Base-by-base conservation (phyloP, 1,139 yeast species). In the Eremothecium cymbalariae region DNA sequence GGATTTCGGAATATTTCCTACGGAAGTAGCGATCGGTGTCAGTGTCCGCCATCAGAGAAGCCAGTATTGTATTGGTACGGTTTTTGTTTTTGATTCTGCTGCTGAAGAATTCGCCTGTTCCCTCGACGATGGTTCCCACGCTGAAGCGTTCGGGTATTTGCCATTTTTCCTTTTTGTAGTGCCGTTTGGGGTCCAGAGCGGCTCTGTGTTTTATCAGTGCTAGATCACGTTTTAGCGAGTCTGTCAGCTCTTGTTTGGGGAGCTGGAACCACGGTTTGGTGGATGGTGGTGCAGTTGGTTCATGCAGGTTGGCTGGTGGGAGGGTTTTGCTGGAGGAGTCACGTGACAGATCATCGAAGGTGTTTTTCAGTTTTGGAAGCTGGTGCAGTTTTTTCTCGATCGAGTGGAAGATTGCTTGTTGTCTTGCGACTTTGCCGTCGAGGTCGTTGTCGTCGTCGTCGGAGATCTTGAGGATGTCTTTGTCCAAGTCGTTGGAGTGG, bases 121-220 rank as follows among this genome's bases (percentile, higher is more conserved):
- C 93, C 50, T 82, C 93, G 14, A 88, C 60, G 23, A 90, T 73
- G 0, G 96, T 86, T 8, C 98, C 98, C 53, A 83, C 72, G 44
- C 88, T 93, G 58, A 90, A 86, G 45, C 68, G 74, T 51, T 83
- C 85, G 14, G 95, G 94, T 4, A 73, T 67, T 37, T 70, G 70
- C 80, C 94, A 83, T 17, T 77, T 79, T 39, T 82, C 93, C 58
- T 84, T 84, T 61, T 83, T 85, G 62, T 90, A 90, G 61, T 86
- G 95, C 51, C 97, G 74, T 60, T 90, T 90, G 4, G 97, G 97
- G 55, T 90, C 98, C 44, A 90, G 68, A 13, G 90, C 95, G 43
- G 81, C 78, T 60, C 98, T 76, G 65, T 88, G 84, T 52, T 84
- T 79, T 39, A 90, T 67, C 20, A 90, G 63, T 53, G 76, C 67